Evolutionary conservation across 1,139 yeast species (phyloP).

Genomic region (Kodamaea arcana): DNA sequence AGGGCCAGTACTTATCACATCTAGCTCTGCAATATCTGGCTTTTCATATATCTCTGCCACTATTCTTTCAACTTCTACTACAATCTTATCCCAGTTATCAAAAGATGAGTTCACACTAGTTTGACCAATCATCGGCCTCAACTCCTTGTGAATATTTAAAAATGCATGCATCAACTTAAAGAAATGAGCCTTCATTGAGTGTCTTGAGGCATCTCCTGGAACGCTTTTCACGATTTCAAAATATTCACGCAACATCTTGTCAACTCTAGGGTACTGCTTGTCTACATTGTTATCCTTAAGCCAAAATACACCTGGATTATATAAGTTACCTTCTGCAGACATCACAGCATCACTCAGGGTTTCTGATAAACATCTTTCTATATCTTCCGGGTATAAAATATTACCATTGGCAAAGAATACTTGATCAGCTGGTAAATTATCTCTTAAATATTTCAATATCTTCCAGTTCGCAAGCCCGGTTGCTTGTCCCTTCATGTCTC

Average conservation of each 20-base stretch:
- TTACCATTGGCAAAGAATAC: conserved; percentile 95
- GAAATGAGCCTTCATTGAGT: conserved; percentile 89
- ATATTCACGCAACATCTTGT: conserved; percentile 76
- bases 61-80: conserved; percentile 58
- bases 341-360: conserved; percentile 86
- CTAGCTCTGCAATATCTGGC: conserved; percentile 42
- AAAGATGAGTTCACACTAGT: conserved; percentile 44
- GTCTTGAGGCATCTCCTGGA: conserved; percentile 72
- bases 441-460: conserved; percentile 66
- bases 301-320: conserved; percentile 91
- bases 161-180: conserved; percentile 83
- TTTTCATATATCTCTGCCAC: conserved; percentile 53
- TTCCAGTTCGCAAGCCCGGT: conserved; percentile 97
- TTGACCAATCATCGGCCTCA: conserved; percentile 69
- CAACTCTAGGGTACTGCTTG: conserved; percentile 80
- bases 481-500: conserved; percentile 96
- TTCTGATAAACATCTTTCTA: conserved; percentile 58
- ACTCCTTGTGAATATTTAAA: conserved; percentile 66
- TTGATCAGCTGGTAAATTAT: conserved; percentile 74
- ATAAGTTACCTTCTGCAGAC: conserved; percentile 95
- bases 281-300: conserved; percentile 49
- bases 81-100: conserved; percentile 67
- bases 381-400: conserved; percentile 77
- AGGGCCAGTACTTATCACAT: conserved; percentile 48
- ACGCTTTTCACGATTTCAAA: conserved; percentile 70